Evolutionary conservation across 371 early-diverging fungal species (phyloP).

Genomic region (Chytridium lagenaria): DNA sequence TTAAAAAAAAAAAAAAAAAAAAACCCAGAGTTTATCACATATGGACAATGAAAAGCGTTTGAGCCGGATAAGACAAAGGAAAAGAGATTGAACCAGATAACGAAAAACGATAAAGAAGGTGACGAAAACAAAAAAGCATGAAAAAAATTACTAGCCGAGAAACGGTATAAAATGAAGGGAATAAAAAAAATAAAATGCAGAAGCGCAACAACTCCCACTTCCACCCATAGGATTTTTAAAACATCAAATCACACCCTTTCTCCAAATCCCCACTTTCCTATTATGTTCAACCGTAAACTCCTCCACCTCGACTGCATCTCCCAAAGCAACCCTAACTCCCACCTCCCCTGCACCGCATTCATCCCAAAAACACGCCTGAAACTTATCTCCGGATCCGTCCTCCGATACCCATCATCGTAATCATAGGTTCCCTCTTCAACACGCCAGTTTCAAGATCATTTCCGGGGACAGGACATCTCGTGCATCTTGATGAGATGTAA

Average conservation of each 20-base stretch:
- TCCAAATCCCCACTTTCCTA: slow-evolving; percentile 31
- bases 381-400: slow-evolving; percentile 49
- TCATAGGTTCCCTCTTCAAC: slow-evolving; percentile 27
- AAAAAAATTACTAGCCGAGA: background rate
- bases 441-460: slow-evolving; percentile 43
- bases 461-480: slow-evolving; percentile 51
- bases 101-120: too few relatives aligned
- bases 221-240: too few relatives aligned
- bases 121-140: too few relatives aligned
- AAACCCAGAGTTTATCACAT: too few relatives aligned
- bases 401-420: slow-evolving; percentile 44
- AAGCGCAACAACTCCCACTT: background rate
- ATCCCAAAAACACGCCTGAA: slow-evolving; percentile 52
- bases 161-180: background rate
- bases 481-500: slow-evolving; percentile 43
- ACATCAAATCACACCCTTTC: background rate
- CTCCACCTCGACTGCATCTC: slow-evolving; percentile 37
- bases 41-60: too few relatives aligned
- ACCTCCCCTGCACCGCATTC: slow-evolving; percentile 34
- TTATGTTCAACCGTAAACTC: slow-evolving; percentile 24
- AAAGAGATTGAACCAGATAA: too few relatives aligned
- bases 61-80: too few relatives aligned
- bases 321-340: slow-evolving; percentile 35
- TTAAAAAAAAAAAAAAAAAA: too few relatives aligned
- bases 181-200: background rate